Evolutionary conservation across 1,139 yeast genomes (phyloP), one percentile per base, ranked within the genome.

Genomic region (Geotrichum candidum): DNA sequence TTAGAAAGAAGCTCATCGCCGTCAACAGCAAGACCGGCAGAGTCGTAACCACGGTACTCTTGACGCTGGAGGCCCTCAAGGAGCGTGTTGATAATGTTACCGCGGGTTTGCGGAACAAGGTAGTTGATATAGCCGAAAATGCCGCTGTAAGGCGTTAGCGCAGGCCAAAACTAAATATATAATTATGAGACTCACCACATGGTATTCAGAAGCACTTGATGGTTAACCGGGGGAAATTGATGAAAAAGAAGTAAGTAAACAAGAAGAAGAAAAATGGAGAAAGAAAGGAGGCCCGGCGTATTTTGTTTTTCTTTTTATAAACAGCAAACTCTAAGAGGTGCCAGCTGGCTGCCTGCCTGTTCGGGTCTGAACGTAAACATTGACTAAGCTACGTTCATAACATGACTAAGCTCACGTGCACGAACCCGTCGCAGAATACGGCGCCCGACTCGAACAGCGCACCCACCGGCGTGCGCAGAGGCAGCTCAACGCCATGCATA

Each of bases 41-140:
- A 92, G 77, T 95, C 99, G 72, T 95, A 95, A 56, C 99, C 99
- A 77, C 99, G 87, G 78, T 95, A 95, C 77, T 95, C 99, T 71
- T 94, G 84, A 72, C 96, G 85, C 73, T 88, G 91, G 64, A 95
- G 84, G 65, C 99, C 99, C 72, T 91, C 97, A 61, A 92, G 82
- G 68, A 95, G 83, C 64, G 90, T 90, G 74, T 88, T 91, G 67
- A 94, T 80, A 75, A 95, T 91, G 72, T 92, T 96, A 57, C 96
- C 97, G 77, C 98, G 83, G 60, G 92, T 81, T 75, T 86, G 90
- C 70, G 92, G 97, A 66, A 90, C 96, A 73, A 94, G 83, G 77
- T 90, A 95, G 82, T 95, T 95, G 71, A 95, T 91, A 79, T 95
- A 95, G 68, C 99, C 99, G 77, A 95, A 95, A 76, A 95, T 95